Conservation (phyloP, 1,284 basidiomycete genomes). For the Phenoliferia sp. region DNA sequence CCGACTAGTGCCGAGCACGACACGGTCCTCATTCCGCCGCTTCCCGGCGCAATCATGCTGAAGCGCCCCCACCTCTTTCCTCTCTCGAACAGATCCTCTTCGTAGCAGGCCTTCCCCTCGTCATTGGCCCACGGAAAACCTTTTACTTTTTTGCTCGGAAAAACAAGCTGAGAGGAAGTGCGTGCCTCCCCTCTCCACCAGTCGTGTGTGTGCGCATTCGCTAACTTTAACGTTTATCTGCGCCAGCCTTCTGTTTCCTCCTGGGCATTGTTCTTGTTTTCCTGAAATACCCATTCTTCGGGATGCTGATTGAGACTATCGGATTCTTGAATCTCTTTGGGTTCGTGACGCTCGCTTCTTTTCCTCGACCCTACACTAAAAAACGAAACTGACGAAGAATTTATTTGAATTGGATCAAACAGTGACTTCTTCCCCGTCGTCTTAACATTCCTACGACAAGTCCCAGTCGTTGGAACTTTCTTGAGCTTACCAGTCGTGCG, state of each 20-base stretch:
- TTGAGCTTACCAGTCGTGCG: slow-evolving; percentile 65
- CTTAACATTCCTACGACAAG: slow-evolving; percentile 87
- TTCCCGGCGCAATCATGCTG: too few relatives aligned
- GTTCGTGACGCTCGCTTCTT: slow-evolving; percentile 63
- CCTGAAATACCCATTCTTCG: slow-evolving; percentile 85
- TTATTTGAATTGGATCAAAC: too few relatives aligned
- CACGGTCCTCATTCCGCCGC: too few relatives aligned
- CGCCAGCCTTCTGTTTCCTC: slow-evolving; percentile 67
- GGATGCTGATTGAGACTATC: slow-evolving; percentile 89
- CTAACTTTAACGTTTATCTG: background rate
- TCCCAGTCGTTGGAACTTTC: slow-evolving; percentile 85
- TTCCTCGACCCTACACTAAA: background rate
- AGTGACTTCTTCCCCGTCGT: slow-evolving; percentile 99
- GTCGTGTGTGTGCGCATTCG: background rate
- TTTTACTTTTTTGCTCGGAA: slow-evolving; percentile 97
- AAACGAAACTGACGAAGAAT: background rate
- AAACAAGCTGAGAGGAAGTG: slow-evolving; percentile 87
- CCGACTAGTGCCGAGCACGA: too few relatives aligned
- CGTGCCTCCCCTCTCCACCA: slow-evolving; percentile 7
- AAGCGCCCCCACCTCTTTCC: too few relatives aligned
- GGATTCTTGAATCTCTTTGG: slow-evolving; percentile 97
- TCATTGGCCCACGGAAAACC: slow-evolving; percentile 78
- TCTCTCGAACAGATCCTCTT: slow-evolving; percentile 86
- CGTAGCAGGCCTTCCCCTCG: slow-evolving; percentile 81
- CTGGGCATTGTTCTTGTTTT: slow-evolving; percentile 85